Evolutionary conservation across 352 stramenopile species (phyloP).

Genomic region (Plasmopara muralis): DNA sequence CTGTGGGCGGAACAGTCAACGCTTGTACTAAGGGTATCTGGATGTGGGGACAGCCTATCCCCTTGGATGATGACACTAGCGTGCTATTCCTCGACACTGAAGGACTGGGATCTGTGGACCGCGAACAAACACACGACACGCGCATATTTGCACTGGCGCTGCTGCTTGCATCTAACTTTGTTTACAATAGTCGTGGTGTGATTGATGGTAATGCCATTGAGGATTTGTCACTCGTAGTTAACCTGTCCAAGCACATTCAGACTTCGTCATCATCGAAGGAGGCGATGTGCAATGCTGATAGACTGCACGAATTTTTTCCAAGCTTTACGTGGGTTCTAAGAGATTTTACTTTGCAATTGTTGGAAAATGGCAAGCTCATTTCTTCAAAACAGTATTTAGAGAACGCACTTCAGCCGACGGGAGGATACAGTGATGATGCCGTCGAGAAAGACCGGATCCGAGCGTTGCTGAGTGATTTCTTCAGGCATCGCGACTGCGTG

Average conservation of each 20-base stretch:
- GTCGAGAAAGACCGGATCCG: slow-evolving; percentile 80
- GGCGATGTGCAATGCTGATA: slow-evolving; percentile 20
- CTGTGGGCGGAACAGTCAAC: slow-evolving; percentile 79
- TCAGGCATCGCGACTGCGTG: slow-evolving; percentile 83
- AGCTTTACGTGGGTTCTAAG: slow-evolving; percentile 87
- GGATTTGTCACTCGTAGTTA: slow-evolving; percentile 86
- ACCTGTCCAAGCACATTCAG: slow-evolving; percentile 88
- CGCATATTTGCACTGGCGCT: slow-evolving; percentile 86
- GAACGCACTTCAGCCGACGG: slow-evolving; percentile 75
- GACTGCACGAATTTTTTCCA: slow-evolving; percentile 80
- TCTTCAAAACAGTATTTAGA: slow-evolving; percentile 86
- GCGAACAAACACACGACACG: slow-evolving; percentile 84
- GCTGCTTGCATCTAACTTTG: slow-evolving; percentile 80
- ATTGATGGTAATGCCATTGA: slow-evolving; percentile 88
- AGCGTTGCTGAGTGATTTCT: slow-evolving; percentile 70
- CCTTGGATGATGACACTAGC: slow-evolving; percentile 60
- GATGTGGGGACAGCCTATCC: slow-evolving; percentile 83
- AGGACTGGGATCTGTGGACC: slow-evolving; percentile 75
- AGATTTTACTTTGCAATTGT: slow-evolving; percentile 84
- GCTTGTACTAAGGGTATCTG: slow-evolving; percentile 90
- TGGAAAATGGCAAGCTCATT: slow-evolving; percentile 84
- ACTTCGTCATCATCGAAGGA: slow-evolving; percentile 36
- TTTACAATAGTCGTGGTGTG: slow-evolving; percentile 88
- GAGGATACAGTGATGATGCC: slow-evolving; percentile 71
- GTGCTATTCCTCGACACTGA: slow-evolving; percentile 87